These are phyloP conservation scores for Mrakia gelida DNA, from an alignment of 768 basidiomycete species.

Conservation along the genomic window DNA sequence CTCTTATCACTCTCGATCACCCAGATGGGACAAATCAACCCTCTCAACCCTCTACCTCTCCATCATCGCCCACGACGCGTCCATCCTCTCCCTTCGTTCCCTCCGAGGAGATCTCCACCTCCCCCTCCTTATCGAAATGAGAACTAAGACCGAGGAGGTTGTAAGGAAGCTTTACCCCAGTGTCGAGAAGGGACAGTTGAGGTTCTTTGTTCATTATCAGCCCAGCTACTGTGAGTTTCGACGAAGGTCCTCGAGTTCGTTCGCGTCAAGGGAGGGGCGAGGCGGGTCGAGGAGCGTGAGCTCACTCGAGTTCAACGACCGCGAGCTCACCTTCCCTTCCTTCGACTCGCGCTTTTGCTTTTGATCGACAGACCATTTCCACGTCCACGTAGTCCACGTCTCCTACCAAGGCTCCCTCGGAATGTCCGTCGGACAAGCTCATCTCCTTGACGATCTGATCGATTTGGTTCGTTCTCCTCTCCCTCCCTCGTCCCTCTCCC, in stretches of 20 bases:
- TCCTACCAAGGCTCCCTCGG: constrained; percentile 61
- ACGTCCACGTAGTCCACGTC: constrained; percentile 83
- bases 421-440: constrained; percentile 82
- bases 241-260: not conserved
- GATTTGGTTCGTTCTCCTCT: constrained; percentile 55
- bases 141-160: constrained; percentile 53
- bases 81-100: constrained; percentile 71
- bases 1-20: not conserved
- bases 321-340: not conserved
- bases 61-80: constrained; percentile 61
- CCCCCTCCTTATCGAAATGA: constrained; percentile 62
- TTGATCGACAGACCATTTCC: constrained; percentile 70
- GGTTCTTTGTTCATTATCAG: constrained; percentile 90
- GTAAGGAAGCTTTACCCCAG: constrained; percentile 61
- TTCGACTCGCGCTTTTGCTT: not conserved
- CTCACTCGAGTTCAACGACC: too few species aligned
- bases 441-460: constrained; percentile 87
- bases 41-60: constrained; percentile 78
- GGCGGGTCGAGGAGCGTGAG: too few species aligned
- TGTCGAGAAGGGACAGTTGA: constrained; percentile 57
- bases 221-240: constrained; percentile 73
- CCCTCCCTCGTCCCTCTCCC: constrained; percentile 34
- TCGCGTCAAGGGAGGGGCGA: too few species aligned
- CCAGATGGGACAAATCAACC: constrained; percentile 84
- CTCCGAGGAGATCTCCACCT: constrained; percentile 59